Percentiles rank a stretch among this genome's conserved stretches.
Conservation (phyloP, 768 basidiomycete species). For the Leucogyrophana mollusca region DNA sequence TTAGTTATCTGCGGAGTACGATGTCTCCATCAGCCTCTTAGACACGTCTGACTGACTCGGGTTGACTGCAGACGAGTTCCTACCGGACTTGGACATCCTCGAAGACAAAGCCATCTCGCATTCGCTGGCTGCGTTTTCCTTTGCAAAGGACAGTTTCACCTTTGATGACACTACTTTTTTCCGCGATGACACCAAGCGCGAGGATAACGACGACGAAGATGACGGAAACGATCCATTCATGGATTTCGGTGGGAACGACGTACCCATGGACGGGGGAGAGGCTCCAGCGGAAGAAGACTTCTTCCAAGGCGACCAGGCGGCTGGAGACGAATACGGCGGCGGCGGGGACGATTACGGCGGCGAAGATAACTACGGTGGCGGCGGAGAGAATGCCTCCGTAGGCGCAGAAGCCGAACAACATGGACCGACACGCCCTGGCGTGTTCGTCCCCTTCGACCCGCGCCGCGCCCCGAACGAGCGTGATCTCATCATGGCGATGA, state of each 20-base stretch:
- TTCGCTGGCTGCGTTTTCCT: slow-evolving; percentile 79
- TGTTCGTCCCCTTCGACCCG: slow-evolving; percentile 83
- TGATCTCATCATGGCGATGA: slow-evolving; percentile 86
- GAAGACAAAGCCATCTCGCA: slow-evolving; percentile 76
- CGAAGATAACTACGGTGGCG: slow-evolving; percentile 31
- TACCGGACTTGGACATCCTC: slow-evolving; percentile 65
- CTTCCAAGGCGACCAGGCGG: slow-evolving; percentile 62
- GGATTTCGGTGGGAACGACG: slow-evolving; percentile 19
- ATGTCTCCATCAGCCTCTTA: slow-evolving; percentile 8
- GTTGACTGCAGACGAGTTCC: slow-evolving; percentile 53
- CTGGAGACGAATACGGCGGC: slow-evolving; percentile 45
- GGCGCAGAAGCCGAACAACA: slow-evolving; percentile 40
- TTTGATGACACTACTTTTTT: slow-evolving; percentile 65
- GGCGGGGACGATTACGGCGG: slow-evolving; percentile 42
- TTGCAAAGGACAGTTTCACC: slow-evolving; percentile 63
- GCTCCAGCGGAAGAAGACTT: slow-evolving; percentile 56
- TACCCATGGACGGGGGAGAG: slow-evolving; percentile 37
- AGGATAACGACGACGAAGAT: slow-evolving; percentile 34
- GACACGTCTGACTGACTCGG: slow-evolving; percentile 6
- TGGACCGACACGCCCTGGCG: slow-evolving; percentile 40
- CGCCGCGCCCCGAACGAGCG: slow-evolving; percentile 70
- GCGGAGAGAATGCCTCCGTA: slow-evolving; percentile 42
- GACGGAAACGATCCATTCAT: slow-evolving; percentile 26
- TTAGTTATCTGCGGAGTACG: slow-evolving; percentile 62
- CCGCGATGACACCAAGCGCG: slow-evolving; percentile 47